Evolutionary conservation across 306 rosid genomes (phyloP).

Genomic region (Lithocarpus polystachyus): DNA sequence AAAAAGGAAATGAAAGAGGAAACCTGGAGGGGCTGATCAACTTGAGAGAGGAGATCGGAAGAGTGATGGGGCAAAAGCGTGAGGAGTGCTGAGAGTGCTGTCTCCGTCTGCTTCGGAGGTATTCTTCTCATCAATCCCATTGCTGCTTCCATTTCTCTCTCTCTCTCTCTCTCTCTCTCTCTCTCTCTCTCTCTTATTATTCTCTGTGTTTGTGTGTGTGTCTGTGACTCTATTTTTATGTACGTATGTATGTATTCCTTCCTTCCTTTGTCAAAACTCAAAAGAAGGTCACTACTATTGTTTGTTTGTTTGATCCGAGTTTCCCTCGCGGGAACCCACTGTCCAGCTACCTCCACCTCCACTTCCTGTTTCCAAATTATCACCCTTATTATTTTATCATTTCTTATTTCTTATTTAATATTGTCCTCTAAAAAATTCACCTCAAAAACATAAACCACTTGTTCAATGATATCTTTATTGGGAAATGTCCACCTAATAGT

Average conservation of each 20-base stretch:
- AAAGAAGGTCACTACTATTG: not conserved
- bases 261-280: not conserved
- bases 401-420: no score
- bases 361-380: no score
- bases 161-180: no score
- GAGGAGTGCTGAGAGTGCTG: constrained; percentile 91
- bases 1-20: not conserved
- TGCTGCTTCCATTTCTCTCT: constrained; percentile 74
- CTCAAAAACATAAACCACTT: no score
- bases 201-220: not conserved
- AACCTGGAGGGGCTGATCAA: constrained; percentile 99
- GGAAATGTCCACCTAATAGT: no score
- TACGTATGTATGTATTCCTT: no score
- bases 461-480: no score
- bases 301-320: constrained; percentile 38
- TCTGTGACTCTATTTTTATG: no score
- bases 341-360: not conserved
- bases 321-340: constrained; percentile 52
- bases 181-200: not conserved
- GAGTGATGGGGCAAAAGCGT: constrained; percentile 84
- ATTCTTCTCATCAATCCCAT: constrained; percentile 94
- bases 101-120: constrained; percentile 87
- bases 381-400: no score
- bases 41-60: constrained; percentile 94
- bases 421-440: no score